A percentile compares a stretch with the other conserved stretches of the same genome.
phyloP scores from a whole-genome alignment of 352 stramenopile genomes.

The Phytopythium helicoides region DNA sequence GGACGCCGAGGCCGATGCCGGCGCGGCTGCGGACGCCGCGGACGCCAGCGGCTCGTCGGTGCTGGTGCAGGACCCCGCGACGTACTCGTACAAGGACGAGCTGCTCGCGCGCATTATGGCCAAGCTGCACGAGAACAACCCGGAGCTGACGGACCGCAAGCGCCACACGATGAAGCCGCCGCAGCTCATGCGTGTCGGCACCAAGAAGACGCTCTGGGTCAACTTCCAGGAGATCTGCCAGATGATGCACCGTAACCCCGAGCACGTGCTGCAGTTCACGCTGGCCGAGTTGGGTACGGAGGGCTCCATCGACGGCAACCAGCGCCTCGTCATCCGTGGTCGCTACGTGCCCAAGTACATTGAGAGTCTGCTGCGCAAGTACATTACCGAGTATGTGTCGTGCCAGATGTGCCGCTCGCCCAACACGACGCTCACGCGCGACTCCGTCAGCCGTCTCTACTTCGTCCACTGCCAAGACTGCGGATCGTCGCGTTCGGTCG shows the following conservation, averaged over 20 bases:
- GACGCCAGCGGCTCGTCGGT: slow-evolving; percentile 46
- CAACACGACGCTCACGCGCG: slow-evolving; percentile 97
- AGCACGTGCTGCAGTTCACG: slow-evolving; percentile 99
- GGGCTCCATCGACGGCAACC: slow-evolving; percentile 98
- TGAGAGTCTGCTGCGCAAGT: slow-evolving; percentile 98
- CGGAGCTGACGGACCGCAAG: slow-evolving; percentile 95
- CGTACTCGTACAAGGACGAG: slow-evolving; percentile 95
- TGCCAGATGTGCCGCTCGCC: slow-evolving; percentile 99
- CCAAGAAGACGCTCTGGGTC: slow-evolving; percentile 98
- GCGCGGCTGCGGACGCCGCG: slow-evolving; percentile 22
- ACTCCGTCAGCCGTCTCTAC: slow-evolving; percentile 96
- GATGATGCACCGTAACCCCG: slow-evolving; percentile 97
- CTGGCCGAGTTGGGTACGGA: slow-evolving; percentile 99
- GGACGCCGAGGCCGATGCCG: slow-evolving; percentile 27
- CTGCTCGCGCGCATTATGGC: slow-evolving; percentile 93
- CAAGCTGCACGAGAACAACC: slow-evolving; percentile 96
- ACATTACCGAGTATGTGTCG: slow-evolving; percentile 99
- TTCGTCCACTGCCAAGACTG: slow-evolving; percentile 99
- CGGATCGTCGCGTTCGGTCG: slow-evolving; percentile 95
- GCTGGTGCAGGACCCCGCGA: slow-evolving; percentile 84
- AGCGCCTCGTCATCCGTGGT: slow-evolving; percentile 97
- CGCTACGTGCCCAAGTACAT: slow-evolving; percentile 99
- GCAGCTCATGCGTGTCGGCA: slow-evolving; percentile 91
- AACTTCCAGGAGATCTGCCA: slow-evolving; percentile 99
- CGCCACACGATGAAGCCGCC: slow-evolving; percentile 89